These are phyloP conservation scores for Musa balbisiana DNA, from an alignment of 202 grass and related monocot genomes.

Conservation along the genomic window DNA sequence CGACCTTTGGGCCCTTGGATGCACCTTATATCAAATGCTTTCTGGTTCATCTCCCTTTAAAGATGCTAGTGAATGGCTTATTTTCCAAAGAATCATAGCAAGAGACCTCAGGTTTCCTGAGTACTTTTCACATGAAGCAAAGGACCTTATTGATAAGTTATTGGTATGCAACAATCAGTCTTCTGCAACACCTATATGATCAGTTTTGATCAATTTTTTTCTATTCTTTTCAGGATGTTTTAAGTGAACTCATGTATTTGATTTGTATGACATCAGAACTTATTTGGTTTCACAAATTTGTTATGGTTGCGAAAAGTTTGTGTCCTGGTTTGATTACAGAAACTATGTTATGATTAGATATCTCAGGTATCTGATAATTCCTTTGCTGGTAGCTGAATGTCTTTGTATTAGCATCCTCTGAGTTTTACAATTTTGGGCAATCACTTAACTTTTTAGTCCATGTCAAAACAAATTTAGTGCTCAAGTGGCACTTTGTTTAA, in stretches of 20 bases:
- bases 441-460: neutral
- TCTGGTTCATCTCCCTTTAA: slow-evolving; percentile 93
- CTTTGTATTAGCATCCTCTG: neutral
- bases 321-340: neutral
- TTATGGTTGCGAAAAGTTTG: neutral
- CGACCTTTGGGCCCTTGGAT: slow-evolving; percentile 94
- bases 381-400: too few relatives aligned
- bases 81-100: slow-evolving; percentile 92
- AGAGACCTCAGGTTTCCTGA: slow-evolving; percentile 80
- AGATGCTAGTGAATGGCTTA: slow-evolving; percentile 92
- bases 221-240: neutral
- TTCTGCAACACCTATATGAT: neutral
- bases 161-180: slow-evolving; percentile 46
- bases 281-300: too few relatives aligned
- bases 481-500: too few relatives aligned
- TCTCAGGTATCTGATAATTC: too few relatives aligned
- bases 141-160: slow-evolving; percentile 79
- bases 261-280: too few relatives aligned
- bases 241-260: too few relatives aligned
- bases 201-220: neutral
- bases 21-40: slow-evolving; percentile 94
- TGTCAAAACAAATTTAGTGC: too few relatives aligned
- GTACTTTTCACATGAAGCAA: slow-evolving; percentile 79
- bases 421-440: neutral
- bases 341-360: neutral